phyloP scores from a whole-genome alignment of 179 eudicot genomes.

The Kewa caespitosa region DNA sequence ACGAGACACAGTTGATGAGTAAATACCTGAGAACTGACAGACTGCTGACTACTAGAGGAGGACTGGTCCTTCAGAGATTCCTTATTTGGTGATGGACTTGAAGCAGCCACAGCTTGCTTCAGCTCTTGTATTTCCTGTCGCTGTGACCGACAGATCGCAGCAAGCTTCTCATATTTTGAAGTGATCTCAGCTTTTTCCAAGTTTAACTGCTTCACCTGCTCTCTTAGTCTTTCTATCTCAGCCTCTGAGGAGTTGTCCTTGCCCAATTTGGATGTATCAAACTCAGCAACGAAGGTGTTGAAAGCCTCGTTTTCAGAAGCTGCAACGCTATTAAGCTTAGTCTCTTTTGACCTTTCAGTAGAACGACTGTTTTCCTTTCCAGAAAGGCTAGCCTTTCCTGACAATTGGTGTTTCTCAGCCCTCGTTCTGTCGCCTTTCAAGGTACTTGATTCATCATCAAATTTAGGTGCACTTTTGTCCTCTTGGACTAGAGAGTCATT shows the following conservation, averaged over 20 bases:
- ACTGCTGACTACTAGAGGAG: slow-evolving; percentile 42
- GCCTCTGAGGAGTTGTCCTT: slow-evolving; percentile 50
- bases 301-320: slow-evolving; percentile 58
- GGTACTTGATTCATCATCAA: slow-evolving; percentile 42
- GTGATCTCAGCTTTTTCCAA: slow-evolving; percentile 73
- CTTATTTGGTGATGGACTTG: slow-evolving; percentile 56
- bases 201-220: slow-evolving; percentile 68
- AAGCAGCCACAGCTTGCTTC: slow-evolving; percentile 69
- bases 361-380: slow-evolving; percentile 29
- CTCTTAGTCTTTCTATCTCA: slow-evolving; percentile 73
- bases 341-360: slow-evolving; percentile 32
- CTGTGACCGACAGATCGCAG: slow-evolving; percentile 88
- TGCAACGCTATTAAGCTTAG: slow-evolving; percentile 35
- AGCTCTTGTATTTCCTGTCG: slow-evolving; percentile 92
- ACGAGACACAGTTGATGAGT: no score
- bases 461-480: slow-evolving; percentile 47
- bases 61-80: slow-evolving; percentile 38
- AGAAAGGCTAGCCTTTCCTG: slow-evolving; percentile 33
- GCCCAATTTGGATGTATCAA: slow-evolving; percentile 47
- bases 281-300: slow-evolving; percentile 82
- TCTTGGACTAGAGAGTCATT: slow-evolving; percentile 45
- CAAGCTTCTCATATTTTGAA: slow-evolving; percentile 84
- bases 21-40: slow-evolving; percentile 55
- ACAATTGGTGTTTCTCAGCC: slow-evolving; percentile 23
- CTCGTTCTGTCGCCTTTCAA: slow-evolving; percentile 37